Base-by-base conservation (phyloP, 208 protist species). In the Crithidia brevicula region DNA sequence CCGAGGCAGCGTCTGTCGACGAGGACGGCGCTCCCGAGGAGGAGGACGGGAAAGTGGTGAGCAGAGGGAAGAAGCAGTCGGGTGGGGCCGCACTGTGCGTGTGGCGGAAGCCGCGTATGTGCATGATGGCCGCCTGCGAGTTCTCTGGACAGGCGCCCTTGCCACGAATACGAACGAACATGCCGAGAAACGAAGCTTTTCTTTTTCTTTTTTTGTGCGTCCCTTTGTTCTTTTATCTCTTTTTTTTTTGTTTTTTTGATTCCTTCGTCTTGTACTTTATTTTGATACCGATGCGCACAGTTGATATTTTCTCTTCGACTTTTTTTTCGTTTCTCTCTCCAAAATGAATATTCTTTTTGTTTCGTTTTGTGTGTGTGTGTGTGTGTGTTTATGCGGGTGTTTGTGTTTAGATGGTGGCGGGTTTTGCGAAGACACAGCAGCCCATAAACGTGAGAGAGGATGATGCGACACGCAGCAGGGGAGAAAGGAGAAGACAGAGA, bases 111-210 rank as follows among this genome's bases (percentile, higher is more conserved):
- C 85, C 90, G 36, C 90, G 84, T 23, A 92, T 61, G 61, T 92
- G 79, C 74, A 95, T 80, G 13, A 89, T 47, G 0, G 73, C 70
- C 13, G 90, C 90, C 80, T 95, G 90, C 11, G 87, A 93, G 75
- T 95, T 95, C 72, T 95, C 86, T 2, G 90, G 81, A 46, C 77
- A 91, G 15, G 85, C 85, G 5, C 90, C 90, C 34, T 85, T 82
- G 22, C 90, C 87, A 51, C 90, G 86, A 50, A 93, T 85, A 60
- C 90, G 90, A 10, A 95, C 63, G 58, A 93, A 81, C 90, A 95
- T 95, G 27, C 5, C 20, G 36, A 40, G 16, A 25, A 63, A 40
- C 23, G n/a, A n/a, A n/a, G n/a, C 4, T 60, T 60, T 30, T 60
- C 65, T 27, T 79, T 61, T 67, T 60, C 0, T 53, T 63, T 10